phyloP scores from a whole-genome alignment of 345 rosid genomes.

The Dovyalis caffra region DNA sequence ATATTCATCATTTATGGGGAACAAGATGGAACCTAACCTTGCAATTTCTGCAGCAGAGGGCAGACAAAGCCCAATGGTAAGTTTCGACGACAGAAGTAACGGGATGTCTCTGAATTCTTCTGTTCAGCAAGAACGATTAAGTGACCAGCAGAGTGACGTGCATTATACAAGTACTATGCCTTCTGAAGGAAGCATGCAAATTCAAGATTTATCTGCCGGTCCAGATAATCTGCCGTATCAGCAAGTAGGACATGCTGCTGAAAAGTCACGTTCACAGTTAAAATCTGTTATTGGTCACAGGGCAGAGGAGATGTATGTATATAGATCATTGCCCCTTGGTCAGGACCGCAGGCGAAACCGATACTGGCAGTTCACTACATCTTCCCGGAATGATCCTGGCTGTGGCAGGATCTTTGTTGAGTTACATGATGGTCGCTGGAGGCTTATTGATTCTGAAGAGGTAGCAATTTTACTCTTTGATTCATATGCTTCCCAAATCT shows the following conservation, averaged over 20 bases:
- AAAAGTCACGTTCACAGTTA: slow-evolving; percentile 63
- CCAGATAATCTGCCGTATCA: slow-evolving; percentile 52
- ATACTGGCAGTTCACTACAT: slow-evolving; percentile 82
- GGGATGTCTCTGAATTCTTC: slow-evolving; percentile 25
- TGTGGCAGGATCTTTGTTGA: slow-evolving; percentile 87
- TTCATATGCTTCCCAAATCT: not conserved
- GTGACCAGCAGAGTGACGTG: slow-evolving; percentile 35
- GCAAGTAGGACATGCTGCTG: slow-evolving; percentile 60
- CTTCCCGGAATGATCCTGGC: slow-evolving; percentile 77
- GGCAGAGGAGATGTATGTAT: slow-evolving; percentile 75
- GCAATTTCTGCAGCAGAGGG: slow-evolving; percentile 36
- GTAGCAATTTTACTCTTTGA: slow-evolving; percentile 28
- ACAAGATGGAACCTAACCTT: slow-evolving; percentile 45
- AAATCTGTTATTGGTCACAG: slow-evolving; percentile 75
- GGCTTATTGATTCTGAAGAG: slow-evolving; percentile 78
- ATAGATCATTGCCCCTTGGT: slow-evolving; percentile 84
- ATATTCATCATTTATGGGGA: slow-evolving; percentile 42
- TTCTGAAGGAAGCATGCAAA: slow-evolving; percentile 48
- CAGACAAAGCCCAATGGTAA: slow-evolving; percentile 46
- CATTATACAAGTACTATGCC: slow-evolving; percentile 29
- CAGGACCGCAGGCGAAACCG: slow-evolving; percentile 88
- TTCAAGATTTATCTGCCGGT: slow-evolving; percentile 53
- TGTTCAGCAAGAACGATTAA: slow-evolving; percentile 43
- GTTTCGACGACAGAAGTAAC: slow-evolving; percentile 32
- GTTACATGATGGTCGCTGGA: slow-evolving; percentile 70